These are phyloP conservation scores for Acmispon strigosus DNA, from an alignment of 306 rosid genomes.

Conservation along the genomic window DNA sequence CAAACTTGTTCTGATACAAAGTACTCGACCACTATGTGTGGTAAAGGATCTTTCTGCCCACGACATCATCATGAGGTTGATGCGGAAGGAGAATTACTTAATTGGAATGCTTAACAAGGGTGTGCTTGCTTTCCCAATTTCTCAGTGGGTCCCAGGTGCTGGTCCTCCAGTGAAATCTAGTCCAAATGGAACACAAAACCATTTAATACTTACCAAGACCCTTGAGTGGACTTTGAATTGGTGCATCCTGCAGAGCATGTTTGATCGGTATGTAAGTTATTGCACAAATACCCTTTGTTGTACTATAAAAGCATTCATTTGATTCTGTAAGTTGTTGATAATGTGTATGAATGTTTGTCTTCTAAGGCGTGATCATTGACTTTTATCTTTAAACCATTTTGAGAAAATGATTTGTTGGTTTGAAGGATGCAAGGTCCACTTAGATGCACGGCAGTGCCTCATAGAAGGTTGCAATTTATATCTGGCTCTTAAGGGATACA, in stretches of 20 bases:
- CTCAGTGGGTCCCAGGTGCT: conserved; percentile 83
- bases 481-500: background rate
- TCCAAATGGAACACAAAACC: conserved; percentile 40
- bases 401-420: background rate
- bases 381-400: background rate
- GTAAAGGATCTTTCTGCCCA: conserved; percentile 89
- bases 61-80: conserved; percentile 84
- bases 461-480: background rate
- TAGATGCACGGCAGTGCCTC: background rate
- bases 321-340: background rate
- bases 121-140: conserved; percentile 85
- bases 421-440: background rate
- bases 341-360: background rate
- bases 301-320: conserved; percentile 2
- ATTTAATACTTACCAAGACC: conserved; percentile 70
- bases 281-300: background rate
- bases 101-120: conserved; percentile 96
- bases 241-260: conserved; percentile 97
- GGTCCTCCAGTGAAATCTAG: conserved; percentile 64
- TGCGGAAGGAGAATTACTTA: conserved; percentile 96
- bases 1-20: conserved; percentile 73
- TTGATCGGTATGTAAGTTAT: conserved; percentile 68
- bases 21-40: conserved; percentile 65
- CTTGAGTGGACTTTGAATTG: conserved; percentile 97
- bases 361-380: background rate